These are phyloP conservation scores for Malassezia pachydermatis DNA, from an alignment of 1,284 basidiomycete genomes.

Conservation along the genomic window DNA sequence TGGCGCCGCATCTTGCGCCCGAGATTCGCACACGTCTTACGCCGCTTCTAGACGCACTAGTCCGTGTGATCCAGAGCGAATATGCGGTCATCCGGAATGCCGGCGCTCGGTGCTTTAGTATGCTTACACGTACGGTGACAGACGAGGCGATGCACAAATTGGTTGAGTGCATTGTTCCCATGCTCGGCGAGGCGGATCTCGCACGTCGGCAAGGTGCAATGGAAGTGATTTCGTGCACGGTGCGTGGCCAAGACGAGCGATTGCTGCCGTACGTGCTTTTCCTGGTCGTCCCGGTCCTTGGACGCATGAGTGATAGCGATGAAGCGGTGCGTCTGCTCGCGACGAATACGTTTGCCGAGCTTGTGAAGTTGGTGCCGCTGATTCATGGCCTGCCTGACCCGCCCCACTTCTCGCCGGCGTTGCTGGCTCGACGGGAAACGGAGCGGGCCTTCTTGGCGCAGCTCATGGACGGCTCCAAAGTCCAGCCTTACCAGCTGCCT, in stretches of 20 bases:
- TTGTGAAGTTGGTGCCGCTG: constrained; percentile 98
- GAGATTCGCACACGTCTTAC: constrained; percentile 62
- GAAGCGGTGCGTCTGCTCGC: constrained; percentile 82
- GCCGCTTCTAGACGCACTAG: constrained; percentile 66
- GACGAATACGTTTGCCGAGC: constrained; percentile 88
- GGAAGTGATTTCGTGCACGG: constrained; percentile 75
- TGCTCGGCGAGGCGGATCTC: constrained; percentile 69
- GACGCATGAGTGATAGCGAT: constrained; percentile 90
- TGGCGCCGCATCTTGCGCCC: constrained; percentile 65
- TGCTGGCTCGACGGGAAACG: constrained; percentile 63
- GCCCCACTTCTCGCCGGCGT: constrained; percentile 74
- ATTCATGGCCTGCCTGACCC: constrained; percentile 95
- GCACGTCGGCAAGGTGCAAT: constrained; percentile 77
- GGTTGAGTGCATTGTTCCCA: constrained; percentile 73
- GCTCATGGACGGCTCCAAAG: constrained; percentile 67
- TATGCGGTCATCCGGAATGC: constrained; percentile 81
- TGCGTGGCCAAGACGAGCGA: constrained; percentile 83
- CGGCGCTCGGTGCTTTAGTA: constrained; percentile 75
- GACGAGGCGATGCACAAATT: constrained; percentile 75
- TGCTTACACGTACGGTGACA: constrained; percentile 74
- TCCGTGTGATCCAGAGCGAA: constrained; percentile 65
- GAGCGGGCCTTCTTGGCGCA: constrained; percentile 90
- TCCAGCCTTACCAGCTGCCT: constrained; percentile 79
- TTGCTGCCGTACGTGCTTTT: constrained; percentile 95
- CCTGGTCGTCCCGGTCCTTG: constrained; percentile 87